Evolutionary conservation across 1,284 basidiomycete species (phyloP).

Genomic region (Cryptococcus hybrid): DNA sequence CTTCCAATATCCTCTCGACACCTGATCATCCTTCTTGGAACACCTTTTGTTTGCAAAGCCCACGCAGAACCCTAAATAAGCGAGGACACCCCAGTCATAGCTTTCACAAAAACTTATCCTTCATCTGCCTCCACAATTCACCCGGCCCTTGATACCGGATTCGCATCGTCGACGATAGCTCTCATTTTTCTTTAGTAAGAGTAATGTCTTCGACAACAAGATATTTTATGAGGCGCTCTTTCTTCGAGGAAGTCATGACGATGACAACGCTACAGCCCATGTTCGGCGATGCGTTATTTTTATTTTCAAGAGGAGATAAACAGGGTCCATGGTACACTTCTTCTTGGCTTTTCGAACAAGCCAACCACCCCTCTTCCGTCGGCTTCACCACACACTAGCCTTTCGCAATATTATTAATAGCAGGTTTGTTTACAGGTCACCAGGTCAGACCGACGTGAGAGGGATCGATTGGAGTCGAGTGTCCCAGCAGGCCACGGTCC

Average conservation of each 20-base stretch:
- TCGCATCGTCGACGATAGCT: slow-evolving; percentile 44
- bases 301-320: no score
- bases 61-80: not conserved
- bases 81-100: not conserved
- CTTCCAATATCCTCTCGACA: not conserved
- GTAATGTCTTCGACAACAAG: slow-evolving; percentile 56
- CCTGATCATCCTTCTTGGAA: not conserved
- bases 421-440: no score
- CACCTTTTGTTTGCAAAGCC: not conserved
- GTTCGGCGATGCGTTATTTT: no score
- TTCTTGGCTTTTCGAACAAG: no score
- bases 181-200: slow-evolving; percentile 43
- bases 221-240: slow-evolving; percentile 64
- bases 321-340: no score
- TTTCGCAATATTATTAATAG: not conserved
- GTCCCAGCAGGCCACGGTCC: no score
- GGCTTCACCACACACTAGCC: no score
- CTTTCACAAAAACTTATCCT: not conserved
- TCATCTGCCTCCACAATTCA: slow-evolving; percentile 1
- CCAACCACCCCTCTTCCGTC: no score
- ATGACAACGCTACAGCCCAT: slow-evolving; percentile 30
- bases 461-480: no score
- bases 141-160: slow-evolving; percentile 30
- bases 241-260: slow-evolving; percentile 68
- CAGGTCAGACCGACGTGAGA: no score